Evolutionary conservation across 2,329 filamentous ascomycete species (phyloP), one percentile per base, ranked within the genome.

Genomic region (Cordyceps pruinosa): DNA sequence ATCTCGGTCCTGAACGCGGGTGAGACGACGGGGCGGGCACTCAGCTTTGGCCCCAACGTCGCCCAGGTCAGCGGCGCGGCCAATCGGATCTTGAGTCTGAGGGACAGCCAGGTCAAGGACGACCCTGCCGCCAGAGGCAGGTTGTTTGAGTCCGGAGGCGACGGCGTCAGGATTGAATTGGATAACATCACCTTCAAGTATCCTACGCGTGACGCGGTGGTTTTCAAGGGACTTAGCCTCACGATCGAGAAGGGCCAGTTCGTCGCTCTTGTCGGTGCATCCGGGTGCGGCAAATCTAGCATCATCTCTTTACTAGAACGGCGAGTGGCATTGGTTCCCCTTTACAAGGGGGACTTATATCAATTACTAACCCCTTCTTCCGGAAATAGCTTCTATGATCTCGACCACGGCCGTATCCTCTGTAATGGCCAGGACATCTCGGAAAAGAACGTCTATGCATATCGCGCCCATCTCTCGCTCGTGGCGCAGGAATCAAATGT

Each of bases 401-500:
- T 84, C 0, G 74, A 81, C 17, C 73, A 77, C 9, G 89, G 90
- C 5, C 72, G 74, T 5, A 85, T 94, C 53, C 73, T 85, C 0
- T 81, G 84, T 66, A 85, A 89, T 66, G 82, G 78, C 6, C 73
- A 75, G 50, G 78, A 86, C 62, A 82, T 90, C 44, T 68, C 73
- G 1, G 66, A 75, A 1, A 67, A 89, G 51, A 81, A 86, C 56
- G 75, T 87, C 0, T 77, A 77, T 59, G 72, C 78, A 21, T 90
- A 90, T 66, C 82, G 88, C 41, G 77, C 77, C 56, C 72, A 82
- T 32, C 75, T 91, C 13, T 85, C 86, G 1, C 78, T 92, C 0
- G 88, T 92, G 0, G 83, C 86, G 2, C 88, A 92, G 68, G 88
- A 92, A 66, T 80, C 88, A 7, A 85, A 84, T 0, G 76, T 92